Evolutionary conservation across 306 rosid species (phyloP), one percentile per base, ranked within the genome.

Genomic region (Sicyos edulis): DNA sequence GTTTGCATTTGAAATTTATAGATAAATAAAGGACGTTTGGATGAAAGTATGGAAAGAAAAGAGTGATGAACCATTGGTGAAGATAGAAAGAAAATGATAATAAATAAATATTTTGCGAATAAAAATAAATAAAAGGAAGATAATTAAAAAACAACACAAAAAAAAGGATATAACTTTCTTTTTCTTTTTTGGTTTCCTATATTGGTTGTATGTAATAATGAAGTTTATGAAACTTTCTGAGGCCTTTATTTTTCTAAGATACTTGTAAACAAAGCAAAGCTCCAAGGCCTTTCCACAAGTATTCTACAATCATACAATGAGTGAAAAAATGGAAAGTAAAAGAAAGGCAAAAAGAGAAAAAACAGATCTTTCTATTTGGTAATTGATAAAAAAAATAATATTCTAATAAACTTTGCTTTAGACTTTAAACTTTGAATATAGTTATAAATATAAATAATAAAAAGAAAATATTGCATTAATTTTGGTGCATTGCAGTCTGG

Each of bases 261-360:
- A 14, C 49, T 62, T 62, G 68, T 62, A 10, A 62, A 34, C 22
- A 32, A 62, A 62, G 68, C 68, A 34, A 61, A 61, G 68, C 64
- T 0, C 40, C 64, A 58, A 58, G 24, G 68, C 22, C 49, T 34
- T 62, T 34, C 49, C 47, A 62, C 68, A 62, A 0, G 50, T 62
- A 62, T 62, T 62, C 49, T 29, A 62, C 24, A 62, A 61, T 61
- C 22, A 61, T 61, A 32, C 13, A 15, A 22, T 14, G 47, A 15
- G 15, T 15, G 22, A 61, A 61, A 29, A 6, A 15, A 37, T 37
- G 44, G 7, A 37, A 37, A 37, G 44, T 7, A 7, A 12, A 29
- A 61, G 37, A 32, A 29, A 24, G 22, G 49, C 21, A 62, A 29
- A 60, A 60, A 32, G 45, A 60, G 45, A 16, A n/a, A 54, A 29